phyloP scores from a whole-genome alignment of 805 yeast genomes.

The Starmerella bombi region DNA sequence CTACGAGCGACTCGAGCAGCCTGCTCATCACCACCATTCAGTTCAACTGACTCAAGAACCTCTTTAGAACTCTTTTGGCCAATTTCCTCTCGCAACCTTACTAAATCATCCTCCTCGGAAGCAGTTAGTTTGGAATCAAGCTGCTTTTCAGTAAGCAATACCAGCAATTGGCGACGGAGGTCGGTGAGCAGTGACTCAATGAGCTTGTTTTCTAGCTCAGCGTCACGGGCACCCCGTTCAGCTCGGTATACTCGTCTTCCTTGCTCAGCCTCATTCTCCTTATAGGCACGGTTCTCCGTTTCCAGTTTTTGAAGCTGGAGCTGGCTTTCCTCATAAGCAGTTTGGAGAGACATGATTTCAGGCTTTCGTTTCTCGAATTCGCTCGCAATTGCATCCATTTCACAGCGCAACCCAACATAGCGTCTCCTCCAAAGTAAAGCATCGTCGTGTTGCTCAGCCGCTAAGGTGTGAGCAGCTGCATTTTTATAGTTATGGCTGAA shows the following conservation, averaged over 20 bases:
- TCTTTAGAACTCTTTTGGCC: slow-evolving; percentile 37
- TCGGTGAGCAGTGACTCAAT: slow-evolving; percentile 52
- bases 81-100: slow-evolving; percentile 35
- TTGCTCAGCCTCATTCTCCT: slow-evolving; percentile 30
- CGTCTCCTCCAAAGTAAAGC: slow-evolving; percentile 56
- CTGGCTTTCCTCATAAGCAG: slow-evolving; percentile 23
- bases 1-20: neutral
- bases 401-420: slow-evolving; percentile 54
- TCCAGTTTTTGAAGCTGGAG: slow-evolving; percentile 50
- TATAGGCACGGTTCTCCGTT: slow-evolving; percentile 36
- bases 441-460: slow-evolving; percentile 36
- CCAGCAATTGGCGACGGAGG: slow-evolving; percentile 70
- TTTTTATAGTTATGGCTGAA: neutral
- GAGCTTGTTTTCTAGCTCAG: slow-evolving; percentile 35
- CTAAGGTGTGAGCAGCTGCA: neutral
- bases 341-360: slow-evolving; percentile 30
- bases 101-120: slow-evolving; percentile 53
- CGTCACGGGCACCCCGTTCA: slow-evolving; percentile 30
- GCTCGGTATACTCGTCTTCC: slow-evolving; percentile 26
- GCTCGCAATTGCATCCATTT: slow-evolving; percentile 54
- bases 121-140: slow-evolving; percentile 45
- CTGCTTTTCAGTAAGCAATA: slow-evolving; percentile 45
- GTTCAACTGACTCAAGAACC: slow-evolving; percentile 36
- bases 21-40: neutral
- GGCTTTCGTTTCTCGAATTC: slow-evolving; percentile 77